A percentile compares a stretch with the other conserved stretches of the same genome.
phyloP scores from a whole-genome alignment of 2,329 filamentous ascomycete genomes.

The Aspergillus uvarum region DNA sequence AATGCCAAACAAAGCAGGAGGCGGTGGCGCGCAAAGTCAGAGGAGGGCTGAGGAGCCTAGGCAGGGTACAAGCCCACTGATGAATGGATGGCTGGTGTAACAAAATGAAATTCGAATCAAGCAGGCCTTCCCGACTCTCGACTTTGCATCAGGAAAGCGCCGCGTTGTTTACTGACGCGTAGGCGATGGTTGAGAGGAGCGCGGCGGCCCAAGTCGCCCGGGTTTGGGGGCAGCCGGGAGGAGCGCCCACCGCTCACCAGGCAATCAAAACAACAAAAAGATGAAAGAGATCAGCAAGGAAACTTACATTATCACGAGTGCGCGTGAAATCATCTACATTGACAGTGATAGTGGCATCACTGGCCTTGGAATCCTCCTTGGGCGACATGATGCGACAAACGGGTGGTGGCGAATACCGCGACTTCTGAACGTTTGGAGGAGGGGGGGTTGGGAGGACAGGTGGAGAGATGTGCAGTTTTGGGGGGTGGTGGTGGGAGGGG shows the following conservation, averaged over 20 bases:
- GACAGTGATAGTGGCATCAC: constrained; percentile 39
- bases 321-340: constrained; percentile 74
- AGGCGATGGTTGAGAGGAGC: constrained; percentile 1
- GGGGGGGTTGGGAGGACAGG: no score
- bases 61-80: neutral
- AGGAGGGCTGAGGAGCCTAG: neutral
- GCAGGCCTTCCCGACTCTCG: neutral
- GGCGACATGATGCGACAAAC: constrained; percentile 50
- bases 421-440: neutral
- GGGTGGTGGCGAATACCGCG: constrained; percentile 18
- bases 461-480: neutral
- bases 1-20: neutral
- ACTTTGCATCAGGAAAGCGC: neutral
- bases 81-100: neutral
- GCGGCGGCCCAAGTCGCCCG: constrained; percentile 5
- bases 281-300: constrained; percentile 18
- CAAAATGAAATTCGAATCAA: neutral
- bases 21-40: neutral
- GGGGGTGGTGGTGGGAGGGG: constrained; percentile 48
- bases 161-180: constrained; percentile 17
- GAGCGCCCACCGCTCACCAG: neutral
- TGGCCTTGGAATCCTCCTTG: constrained; percentile 38
- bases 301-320: constrained; percentile 77
- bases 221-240: constrained; percentile 2
- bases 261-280: neutral